A percentile compares a stretch with the other conserved stretches of the same genome.
These are phyloP conservation scores for Aureobasidium sp. DNA, from an alignment of 2,329 filamentous ascomycete genomes.

Conservation along the genomic window DNA sequence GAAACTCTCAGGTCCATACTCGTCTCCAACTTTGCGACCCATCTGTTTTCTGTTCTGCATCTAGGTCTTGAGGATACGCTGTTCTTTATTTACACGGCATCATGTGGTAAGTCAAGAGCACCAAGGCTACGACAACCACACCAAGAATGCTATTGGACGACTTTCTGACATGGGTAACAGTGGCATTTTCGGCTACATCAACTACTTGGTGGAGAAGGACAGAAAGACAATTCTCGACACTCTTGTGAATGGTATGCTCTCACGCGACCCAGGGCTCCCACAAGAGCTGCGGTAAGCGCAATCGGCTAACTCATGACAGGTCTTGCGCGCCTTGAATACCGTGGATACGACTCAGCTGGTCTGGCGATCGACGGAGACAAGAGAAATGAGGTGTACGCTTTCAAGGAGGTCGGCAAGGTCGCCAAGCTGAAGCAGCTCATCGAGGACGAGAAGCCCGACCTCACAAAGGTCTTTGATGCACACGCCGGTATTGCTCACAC, in stretches of 20 bases:
- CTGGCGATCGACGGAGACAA: slow-evolving; percentile 95
- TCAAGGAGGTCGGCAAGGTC: slow-evolving; percentile 99
- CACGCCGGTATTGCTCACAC: slow-evolving; percentile 99
- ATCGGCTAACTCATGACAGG: slow-evolving; percentile 45
- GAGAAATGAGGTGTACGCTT: slow-evolving; percentile 94
- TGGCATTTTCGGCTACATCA: slow-evolving; percentile 97
- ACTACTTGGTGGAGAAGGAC: slow-evolving; percentile 99
- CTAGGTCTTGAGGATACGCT: neutral
- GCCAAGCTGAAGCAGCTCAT: slow-evolving; percentile 93
- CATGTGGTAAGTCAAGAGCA: slow-evolving; percentile 8
- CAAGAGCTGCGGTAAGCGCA: neutral
- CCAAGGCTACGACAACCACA: neutral
- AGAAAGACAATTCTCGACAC: slow-evolving; percentile 93
- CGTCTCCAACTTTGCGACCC: neutral
- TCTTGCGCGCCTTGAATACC: slow-evolving; percentile 92
- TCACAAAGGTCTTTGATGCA: slow-evolving; percentile 91
- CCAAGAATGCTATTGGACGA: too few relatives aligned
- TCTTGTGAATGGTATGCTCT: slow-evolving; percentile 76
- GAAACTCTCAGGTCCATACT: neutral
- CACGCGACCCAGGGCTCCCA: slow-evolving; percentile 13
- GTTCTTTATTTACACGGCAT: slow-evolving; percentile 8
- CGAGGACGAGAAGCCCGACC: slow-evolving; percentile 70
- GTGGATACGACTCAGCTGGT: slow-evolving; percentile 96
- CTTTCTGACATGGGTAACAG: slow-evolving; percentile 11
- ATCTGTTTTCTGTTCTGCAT: neutral